phyloP scores from a whole-genome alignment of 192 early-diverging fungal species.

The Podila verticillata region DNA sequence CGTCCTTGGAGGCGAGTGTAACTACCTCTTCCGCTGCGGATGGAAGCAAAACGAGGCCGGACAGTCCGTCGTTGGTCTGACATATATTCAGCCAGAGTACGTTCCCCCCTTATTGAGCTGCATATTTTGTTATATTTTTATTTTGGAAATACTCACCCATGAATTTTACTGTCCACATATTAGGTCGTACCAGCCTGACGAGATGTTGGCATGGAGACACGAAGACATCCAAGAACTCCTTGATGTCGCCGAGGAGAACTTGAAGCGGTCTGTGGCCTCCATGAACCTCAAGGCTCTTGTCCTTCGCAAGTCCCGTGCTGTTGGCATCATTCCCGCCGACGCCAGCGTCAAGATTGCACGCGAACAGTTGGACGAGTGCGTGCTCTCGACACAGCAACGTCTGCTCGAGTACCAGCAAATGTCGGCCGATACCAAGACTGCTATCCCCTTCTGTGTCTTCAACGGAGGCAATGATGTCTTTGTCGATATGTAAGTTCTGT shows the following conservation, averaged over 20 bases:
- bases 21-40: slow-evolving; percentile 85
- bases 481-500: slow-evolving; percentile 78
- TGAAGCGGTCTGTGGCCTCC: slow-evolving; percentile 65
- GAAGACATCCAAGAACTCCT: slow-evolving; percentile 67
- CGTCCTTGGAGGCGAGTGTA: slow-evolving; percentile 91
- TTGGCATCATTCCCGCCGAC: slow-evolving; percentile 73
- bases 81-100: slow-evolving; percentile 72
- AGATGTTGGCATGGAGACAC: slow-evolving; percentile 62
- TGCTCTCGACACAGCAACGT: slow-evolving; percentile 76
- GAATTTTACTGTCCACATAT: background rate
- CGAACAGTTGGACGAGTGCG: slow-evolving; percentile 91
- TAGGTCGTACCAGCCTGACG: slow-evolving; percentile 57
- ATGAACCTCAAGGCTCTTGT: slow-evolving; percentile 76
- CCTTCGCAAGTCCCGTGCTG: slow-evolving; percentile 82
- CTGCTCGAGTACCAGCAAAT: slow-evolving; percentile 65
- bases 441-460: slow-evolving; percentile 92
- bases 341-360: slow-evolving; percentile 64
- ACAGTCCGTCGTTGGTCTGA: slow-evolving; percentile 58
- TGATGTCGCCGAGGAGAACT: slow-evolving; percentile 78
- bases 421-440: slow-evolving; percentile 58
- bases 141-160: background rate
- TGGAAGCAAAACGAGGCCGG: slow-evolving; percentile 42
- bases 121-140: too few relatives aligned
- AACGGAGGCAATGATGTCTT: slow-evolving; percentile 93
- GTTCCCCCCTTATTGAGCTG: slow-evolving; percentile 1